Evolutionary conservation across 2,329 filamentous ascomycete species (phyloP).

Genomic region (Fusarium anguioides): DNA sequence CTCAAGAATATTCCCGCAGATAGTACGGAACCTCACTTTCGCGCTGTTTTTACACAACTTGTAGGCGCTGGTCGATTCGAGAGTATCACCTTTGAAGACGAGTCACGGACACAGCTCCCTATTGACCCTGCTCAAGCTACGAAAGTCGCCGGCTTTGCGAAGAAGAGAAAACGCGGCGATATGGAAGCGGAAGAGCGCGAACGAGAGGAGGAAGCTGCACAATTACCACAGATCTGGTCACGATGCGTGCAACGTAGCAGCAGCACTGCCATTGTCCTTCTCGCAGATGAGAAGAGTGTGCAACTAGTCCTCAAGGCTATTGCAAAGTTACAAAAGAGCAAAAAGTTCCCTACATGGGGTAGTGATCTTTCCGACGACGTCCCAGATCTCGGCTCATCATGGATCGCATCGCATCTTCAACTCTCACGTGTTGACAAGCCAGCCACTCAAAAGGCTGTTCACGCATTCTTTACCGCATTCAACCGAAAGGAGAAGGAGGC

Average conservation of each 20-base stretch:
- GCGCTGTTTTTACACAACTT: conserved; percentile 77
- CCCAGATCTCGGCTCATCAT: conserved; percentile 66
- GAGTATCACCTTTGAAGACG: conserved; percentile 77
- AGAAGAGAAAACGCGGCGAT: conserved; percentile 56
- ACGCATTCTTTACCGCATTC: conserved; percentile 89
- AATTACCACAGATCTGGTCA: conserved; percentile 79
- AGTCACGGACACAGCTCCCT: conserved; percentile 56
- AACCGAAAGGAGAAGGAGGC: conserved; percentile 75
- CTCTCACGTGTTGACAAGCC: conserved; percentile 76
- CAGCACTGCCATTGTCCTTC: conserved; percentile 80
- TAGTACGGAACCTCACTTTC: conserved; percentile 80
- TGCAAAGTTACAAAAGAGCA: conserved; percentile 69
- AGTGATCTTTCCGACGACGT: conserved; percentile 67
- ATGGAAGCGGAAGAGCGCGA: conserved; percentile 67
- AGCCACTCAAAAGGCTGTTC: conserved; percentile 77
- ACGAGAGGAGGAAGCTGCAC: conserved; percentile 67
- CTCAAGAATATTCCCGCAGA: conserved; percentile 90
- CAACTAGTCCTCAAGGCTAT: conserved; percentile 81
- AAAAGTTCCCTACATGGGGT: conserved; percentile 75
- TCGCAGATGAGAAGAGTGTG: conserved; percentile 85
- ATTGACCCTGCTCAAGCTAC: conserved; percentile 62
- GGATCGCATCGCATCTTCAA: conserved; percentile 73
- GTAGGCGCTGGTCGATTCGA: conserved; percentile 84
- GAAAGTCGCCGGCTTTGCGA: conserved; percentile 52
- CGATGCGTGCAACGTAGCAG: conserved; percentile 77